Base-by-base conservation (phyloP, 1,139 yeast genomes). In the Diutina rugosa region DNA sequence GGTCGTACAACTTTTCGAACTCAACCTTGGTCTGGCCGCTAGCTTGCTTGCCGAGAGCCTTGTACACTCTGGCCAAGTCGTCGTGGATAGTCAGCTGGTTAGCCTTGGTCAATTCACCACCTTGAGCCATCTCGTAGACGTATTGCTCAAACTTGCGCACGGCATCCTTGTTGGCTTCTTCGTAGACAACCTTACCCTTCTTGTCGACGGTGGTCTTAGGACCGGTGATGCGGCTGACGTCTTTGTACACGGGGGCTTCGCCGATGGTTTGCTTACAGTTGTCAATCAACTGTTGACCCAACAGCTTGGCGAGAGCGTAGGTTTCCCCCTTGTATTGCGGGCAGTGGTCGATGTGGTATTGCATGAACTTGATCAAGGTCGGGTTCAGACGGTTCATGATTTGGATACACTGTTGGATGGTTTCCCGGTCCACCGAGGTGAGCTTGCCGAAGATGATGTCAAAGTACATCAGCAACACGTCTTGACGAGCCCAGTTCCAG, bases 401-500 rank as follows among this genome's bases (percentile, higher is more conserved):
- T 72, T 90, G 90, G 67, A 93, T 91, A 73, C 99, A 95, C 71
- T 91, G 96, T 63, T 91, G 83, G 60, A 93, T 96, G 61, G 95
- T 90, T 76, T 93, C 97, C 71, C 99, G 85, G 70, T 93, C 98
- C 62, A 93, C 87, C 59, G 90, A 85, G 55, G 85, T 84, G 64
- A 93, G 80, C 63, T 89, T 86, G 68, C 99, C 99, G 71, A 93
- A 95, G 65, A 93, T 90, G 65, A 93, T 90, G 73, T 93, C 97
- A 69, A 82, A 93, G 76, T 90, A 93, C 90, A 93, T 87, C 56
- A 91, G 84, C 64, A 93, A 76, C 60, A 95, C 88, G 70, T 95
- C 97, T 77, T 93, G 99, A 74, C 97, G 88, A 54, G 98, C 97
- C 99, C 99, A 93, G 73, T 95, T 95, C 99, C 99, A 93, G 73